Conservation (phyloP, 495 filamentous ascomycete genomes). For the Hypoxylon lienhwacheense region DNA sequence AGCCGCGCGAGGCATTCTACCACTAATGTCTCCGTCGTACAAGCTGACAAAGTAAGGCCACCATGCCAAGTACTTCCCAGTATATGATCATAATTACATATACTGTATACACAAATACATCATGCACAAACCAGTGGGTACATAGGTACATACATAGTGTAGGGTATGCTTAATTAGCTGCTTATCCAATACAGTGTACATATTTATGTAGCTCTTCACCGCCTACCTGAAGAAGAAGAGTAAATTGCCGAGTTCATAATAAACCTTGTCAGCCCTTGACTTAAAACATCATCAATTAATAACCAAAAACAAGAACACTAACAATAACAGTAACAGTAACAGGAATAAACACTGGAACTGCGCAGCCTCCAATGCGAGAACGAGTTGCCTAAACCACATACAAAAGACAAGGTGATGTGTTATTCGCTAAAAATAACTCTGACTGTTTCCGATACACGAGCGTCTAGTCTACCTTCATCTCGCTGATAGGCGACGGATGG, state of each 20-base stretch:
- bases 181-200: slow-evolving; percentile 2
- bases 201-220: slow-evolving; percentile 11
- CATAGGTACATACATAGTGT: slow-evolving; percentile 1
- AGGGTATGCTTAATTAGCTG: slow-evolving; percentile 15
- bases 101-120: background rate
- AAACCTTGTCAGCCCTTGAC: slow-evolving; percentile 17
- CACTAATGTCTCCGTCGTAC: slow-evolving; percentile 16
- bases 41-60: slow-evolving; percentile 12
- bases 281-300: too few relatives aligned
- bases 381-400: slow-evolving; percentile 24
- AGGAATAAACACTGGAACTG: too few relatives aligned
- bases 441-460: slow-evolving; percentile 14
- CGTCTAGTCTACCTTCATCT: background rate
- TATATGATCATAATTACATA: too few relatives aligned
- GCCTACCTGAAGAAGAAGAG: too few relatives aligned
- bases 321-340: too few relatives aligned
- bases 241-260: slow-evolving; percentile 17
- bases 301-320: too few relatives aligned
- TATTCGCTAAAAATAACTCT: slow-evolving; percentile 31
- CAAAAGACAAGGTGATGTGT: background rate
- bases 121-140: background rate
- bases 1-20: slow-evolving; percentile 27
- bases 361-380: slow-evolving; percentile 13
- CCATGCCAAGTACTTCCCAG: too few relatives aligned
- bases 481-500: slow-evolving; percentile 10